Percentiles rank a stretch among this genome's conserved stretches.
Evolutionary conservation across 2,329 filamentous ascomycete species (phyloP).

Genomic region (Paradendryphiella salina): DNA sequence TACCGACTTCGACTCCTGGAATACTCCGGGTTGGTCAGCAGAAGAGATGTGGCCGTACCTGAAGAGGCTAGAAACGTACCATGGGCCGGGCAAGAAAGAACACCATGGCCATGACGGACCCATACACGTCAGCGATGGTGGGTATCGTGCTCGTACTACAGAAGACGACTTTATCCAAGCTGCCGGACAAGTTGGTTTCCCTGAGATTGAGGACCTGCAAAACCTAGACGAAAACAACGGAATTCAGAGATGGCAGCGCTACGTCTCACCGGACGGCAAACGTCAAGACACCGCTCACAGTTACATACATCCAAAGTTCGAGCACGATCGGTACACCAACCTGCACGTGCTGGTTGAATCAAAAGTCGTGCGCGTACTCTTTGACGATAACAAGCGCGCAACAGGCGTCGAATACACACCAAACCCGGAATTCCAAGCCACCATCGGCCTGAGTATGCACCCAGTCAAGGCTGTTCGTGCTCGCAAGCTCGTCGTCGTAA

Average conservation of each 20-base stretch:
- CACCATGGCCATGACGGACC: conserved; percentile 61
- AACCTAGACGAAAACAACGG: conserved; percentile 53
- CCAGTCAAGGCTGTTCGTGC: conserved; percentile 53
- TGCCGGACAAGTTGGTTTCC: conserved; percentile 54
- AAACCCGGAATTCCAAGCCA: conserved; percentile 48
- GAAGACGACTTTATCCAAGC: conserved; percentile 58
- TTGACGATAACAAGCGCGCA: conserved; percentile 59
- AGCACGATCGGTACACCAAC: conserved; percentile 57
- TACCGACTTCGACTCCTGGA: conserved; percentile 58
- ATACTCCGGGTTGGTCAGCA: conserved; percentile 56
- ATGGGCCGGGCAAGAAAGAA: conserved; percentile 51
- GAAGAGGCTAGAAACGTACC: conserved; percentile 63
- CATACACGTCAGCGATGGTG: conserved; percentile 59
- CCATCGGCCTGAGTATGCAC: conserved; percentile 37
- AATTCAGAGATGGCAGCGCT: conserved; percentile 54
- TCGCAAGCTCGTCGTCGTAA: conserved; percentile 58
- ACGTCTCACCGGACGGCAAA: conserved; percentile 55
- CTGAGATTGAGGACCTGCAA: conserved; percentile 59
- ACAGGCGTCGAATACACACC: conserved; percentile 63
- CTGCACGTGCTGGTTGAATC: conserved; percentile 63
- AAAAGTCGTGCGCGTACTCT: conserved; percentile 60
- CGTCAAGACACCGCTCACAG: conserved; percentile 62
- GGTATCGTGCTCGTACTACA: conserved; percentile 47
- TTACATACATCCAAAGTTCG: conserved; percentile 59
- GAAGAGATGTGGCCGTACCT: conserved; percentile 59